A percentile compares a stretch with the other conserved stretches of the same genome.
phyloP scores from a whole-genome alignment of 2,329 filamentous ascomycete species.

The Sporothrix brasiliensis region DNA sequence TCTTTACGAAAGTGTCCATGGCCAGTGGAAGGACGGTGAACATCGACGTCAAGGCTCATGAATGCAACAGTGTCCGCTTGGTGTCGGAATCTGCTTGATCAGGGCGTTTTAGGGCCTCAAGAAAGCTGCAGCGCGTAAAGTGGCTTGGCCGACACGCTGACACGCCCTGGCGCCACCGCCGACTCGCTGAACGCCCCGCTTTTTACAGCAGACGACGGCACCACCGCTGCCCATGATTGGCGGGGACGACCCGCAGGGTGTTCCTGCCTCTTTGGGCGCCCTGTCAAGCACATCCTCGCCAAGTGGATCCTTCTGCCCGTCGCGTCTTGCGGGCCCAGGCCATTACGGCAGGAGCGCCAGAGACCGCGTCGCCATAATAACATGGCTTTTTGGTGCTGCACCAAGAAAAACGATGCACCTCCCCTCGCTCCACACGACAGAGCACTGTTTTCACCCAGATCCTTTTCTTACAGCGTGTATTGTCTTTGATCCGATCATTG shows the following conservation, averaged over 20 bases:
- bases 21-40: background rate
- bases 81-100: background rate
- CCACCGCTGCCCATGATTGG: background rate
- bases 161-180: background rate
- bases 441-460: constrained; percentile 1
- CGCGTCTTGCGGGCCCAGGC: constrained; percentile 29
- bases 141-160: background rate
- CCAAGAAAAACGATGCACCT: constrained; percentile 21
- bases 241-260: constrained; percentile 7
- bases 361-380: constrained; percentile 34
- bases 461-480: background rate
- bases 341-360: constrained; percentile 18
- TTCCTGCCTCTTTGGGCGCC: background rate
- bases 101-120: background rate
- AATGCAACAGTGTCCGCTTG: background rate
- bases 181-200: constrained; percentile 22
- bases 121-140: constrained; percentile 16
- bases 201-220: constrained; percentile 26
- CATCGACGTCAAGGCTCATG: background rate
- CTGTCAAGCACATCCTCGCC: background rate
- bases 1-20: background rate
- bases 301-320: constrained; percentile 19
- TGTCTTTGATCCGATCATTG: constrained; percentile 5
- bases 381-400: background rate
- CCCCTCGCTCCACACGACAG: constrained; percentile 21